Evolutionary conservation across 495 filamentous ascomycete species (phyloP).

Genomic region (Neurospora tetrasperma): DNA sequence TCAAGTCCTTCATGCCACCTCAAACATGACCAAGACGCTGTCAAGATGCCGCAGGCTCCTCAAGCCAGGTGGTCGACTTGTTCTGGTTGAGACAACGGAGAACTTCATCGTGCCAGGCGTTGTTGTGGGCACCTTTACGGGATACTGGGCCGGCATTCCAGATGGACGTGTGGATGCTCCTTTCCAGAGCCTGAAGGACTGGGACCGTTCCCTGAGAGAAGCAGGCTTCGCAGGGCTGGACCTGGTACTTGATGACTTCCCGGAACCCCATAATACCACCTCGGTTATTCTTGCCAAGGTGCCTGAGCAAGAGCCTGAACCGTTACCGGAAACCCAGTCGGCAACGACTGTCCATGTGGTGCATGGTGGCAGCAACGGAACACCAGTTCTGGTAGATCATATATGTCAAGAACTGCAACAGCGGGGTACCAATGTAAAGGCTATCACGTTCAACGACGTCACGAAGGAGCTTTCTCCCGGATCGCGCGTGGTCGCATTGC

Average conservation of each 20-base stretch:
- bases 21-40: constrained; percentile 23
- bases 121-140: constrained; percentile 29
- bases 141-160: constrained; percentile 20
- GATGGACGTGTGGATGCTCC: constrained; percentile 31
- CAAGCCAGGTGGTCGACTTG: constrained; percentile 28
- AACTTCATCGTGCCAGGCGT: constrained; percentile 17
- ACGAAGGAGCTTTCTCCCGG: too few relatives aligned
- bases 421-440: too few relatives aligned
- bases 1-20: constrained; percentile 41
- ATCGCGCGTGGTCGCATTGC: too few relatives aligned
- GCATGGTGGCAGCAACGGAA: too few relatives aligned
- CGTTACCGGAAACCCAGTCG: too few relatives aligned
- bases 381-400: not conserved
- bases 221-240: constrained; percentile 40
- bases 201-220: constrained; percentile 30
- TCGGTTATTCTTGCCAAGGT: constrained; percentile 8
- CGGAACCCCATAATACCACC: constrained; percentile 5
- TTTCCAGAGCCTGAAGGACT: constrained; percentile 12
- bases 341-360: too few relatives aligned
- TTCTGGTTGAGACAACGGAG: constrained; percentile 29
- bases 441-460: too few relatives aligned
- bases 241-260: constrained; percentile 10
- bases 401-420: not conserved
- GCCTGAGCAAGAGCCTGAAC: not conserved
- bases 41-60: constrained; percentile 24